These are phyloP conservation scores for Panicum virgatum DNA, from an alignment of 202 grass and related monocot species.

Conservation along the genomic window DNA sequence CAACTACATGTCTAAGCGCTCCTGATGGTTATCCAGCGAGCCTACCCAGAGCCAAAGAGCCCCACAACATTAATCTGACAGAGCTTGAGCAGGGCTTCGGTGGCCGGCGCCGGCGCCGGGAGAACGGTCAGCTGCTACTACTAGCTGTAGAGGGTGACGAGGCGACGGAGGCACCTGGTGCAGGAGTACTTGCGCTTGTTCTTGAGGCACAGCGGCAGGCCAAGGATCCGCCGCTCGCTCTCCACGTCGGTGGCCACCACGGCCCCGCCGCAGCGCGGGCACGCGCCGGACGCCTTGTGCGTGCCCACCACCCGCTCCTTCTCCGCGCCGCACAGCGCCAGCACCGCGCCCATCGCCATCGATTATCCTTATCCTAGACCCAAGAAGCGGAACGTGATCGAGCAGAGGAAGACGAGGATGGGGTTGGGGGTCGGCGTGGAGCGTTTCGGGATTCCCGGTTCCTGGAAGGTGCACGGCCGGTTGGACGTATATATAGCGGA, in stretches of 20 bases:
- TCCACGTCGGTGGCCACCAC: conserved; percentile 72
- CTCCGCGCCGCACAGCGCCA: conserved; percentile 52
- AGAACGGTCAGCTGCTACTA: not conserved
- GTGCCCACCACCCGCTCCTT: conserved; percentile 67
- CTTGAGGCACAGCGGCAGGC: conserved; percentile 77
- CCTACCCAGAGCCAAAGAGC: too few species aligned
- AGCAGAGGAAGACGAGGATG: not conserved
- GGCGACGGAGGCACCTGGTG: conserved; percentile 63
- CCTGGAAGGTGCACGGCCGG: not conserved
- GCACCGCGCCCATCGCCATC: conserved; percentile 16
- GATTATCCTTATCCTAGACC: not conserved
- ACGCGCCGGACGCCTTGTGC: conserved; percentile 64
- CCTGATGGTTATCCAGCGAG: not conserved
- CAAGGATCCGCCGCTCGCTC: conserved; percentile 52
- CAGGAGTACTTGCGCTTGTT: conserved; percentile 81
- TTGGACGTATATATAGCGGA: not conserved
- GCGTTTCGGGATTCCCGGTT: not conserved
- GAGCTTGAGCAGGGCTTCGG: not conserved
- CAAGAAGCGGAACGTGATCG: not conserved
- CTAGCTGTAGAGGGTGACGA: conserved; percentile 60
- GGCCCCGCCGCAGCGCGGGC: conserved; percentile 71
- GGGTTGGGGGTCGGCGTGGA: not conserved
- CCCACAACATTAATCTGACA: too few species aligned
- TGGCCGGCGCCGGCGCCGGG: not conserved
- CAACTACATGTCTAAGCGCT: not conserved